A percentile compares a stretch with the other conserved stretches of the same genome.
These are phyloP conservation scores for Lonicera japonica DNA, from an alignment of 129 eudicot species.

Conservation along the genomic window DNA sequence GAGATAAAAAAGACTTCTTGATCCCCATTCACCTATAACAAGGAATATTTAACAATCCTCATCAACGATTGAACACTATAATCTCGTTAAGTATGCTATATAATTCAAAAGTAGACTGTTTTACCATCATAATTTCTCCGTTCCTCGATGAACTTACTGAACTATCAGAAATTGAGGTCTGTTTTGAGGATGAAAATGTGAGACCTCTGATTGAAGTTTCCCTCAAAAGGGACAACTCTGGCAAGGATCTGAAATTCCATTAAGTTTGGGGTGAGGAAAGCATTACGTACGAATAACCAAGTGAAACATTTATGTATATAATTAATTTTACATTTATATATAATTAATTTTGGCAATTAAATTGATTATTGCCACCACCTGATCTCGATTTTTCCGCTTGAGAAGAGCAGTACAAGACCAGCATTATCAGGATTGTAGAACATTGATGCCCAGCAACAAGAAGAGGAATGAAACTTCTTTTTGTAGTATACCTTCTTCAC, in stretches of 20 bases:
- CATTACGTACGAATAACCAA: background rate
- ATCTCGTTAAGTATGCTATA: background rate
- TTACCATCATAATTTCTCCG: conserved; percentile 84
- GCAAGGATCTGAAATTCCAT: conserved; percentile 64
- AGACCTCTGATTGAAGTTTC: conserved; percentile 79
- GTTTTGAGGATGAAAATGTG: conserved; percentile 41
- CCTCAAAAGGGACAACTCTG: conserved; percentile 75
- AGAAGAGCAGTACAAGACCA: conserved; percentile 67
- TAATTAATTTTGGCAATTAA: background rate
- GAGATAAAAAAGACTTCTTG: conserved; percentile 67
- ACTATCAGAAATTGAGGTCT: conserved; percentile 41
- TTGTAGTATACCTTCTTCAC: conserved; percentile 80
- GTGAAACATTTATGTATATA: background rate
- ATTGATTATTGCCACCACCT: conserved; percentile 37
- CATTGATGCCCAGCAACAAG: conserved; percentile 89
- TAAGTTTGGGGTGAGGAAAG: too few relatives aligned
- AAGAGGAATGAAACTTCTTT: conserved; percentile 69
- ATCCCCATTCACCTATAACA: conserved; percentile 55
- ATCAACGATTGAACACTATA: background rate
- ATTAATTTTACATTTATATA: background rate
- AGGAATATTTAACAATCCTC: conserved; percentile 3
- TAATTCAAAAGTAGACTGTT: conserved; percentile 1
- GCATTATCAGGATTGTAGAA: conserved; percentile 47
- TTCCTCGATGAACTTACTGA: conserved; percentile 55
- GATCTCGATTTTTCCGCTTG: conserved; percentile 72